Evolutionary conservation across 129 eudicot genomes (phyloP), one percentile per base, ranked within the genome.

Genomic region (Logfia minima): DNA sequence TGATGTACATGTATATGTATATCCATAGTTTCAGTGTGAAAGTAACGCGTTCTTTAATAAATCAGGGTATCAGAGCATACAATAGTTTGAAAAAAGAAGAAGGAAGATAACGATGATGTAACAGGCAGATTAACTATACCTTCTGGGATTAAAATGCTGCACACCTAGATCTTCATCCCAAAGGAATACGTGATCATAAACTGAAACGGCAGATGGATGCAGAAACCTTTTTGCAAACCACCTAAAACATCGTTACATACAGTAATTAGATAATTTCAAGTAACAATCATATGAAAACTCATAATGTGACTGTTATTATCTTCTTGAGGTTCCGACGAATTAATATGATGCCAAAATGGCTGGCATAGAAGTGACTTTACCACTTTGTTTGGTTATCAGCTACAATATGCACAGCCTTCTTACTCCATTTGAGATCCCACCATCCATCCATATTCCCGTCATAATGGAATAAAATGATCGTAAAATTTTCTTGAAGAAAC

Each of bases 151-250:
- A 68, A 94, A 94, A 83, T 94, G 70, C 67, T 89, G 77, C 80
- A 94, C 93, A 4, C 96, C 98, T 69, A 94, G 75, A 87, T 94
- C 98, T 79, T 94, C 98, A 83, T 94, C 98, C 98, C 98, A 94
- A 70, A 94, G 90, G 71, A 94, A 94, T 71, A 94, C 86, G 70
- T 90, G 91, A 82, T 91, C 97, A 82, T 91, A 94, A 68, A 85
- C 74, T 37, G 92, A 84, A 29, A 94, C 92, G 34, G 90, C 81
- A 79, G 95, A 88, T 39, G 98, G 98, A 86, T 94, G 98, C 66
- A 94, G 76, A 83, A 94, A 91, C 53, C 98, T 88, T 79, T 94
- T 94, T 58, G 98, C 98, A 81, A 94, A 94, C 98, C 98, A 94
- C 98, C 98, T 93, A 82, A 62, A 76, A 70, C 26, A 52, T 17